Percentiles rank a stretch among this genome's conserved stretches.
phyloP scores from a whole-genome alignment of 306 rosid species.

The Delonix regia region DNA sequence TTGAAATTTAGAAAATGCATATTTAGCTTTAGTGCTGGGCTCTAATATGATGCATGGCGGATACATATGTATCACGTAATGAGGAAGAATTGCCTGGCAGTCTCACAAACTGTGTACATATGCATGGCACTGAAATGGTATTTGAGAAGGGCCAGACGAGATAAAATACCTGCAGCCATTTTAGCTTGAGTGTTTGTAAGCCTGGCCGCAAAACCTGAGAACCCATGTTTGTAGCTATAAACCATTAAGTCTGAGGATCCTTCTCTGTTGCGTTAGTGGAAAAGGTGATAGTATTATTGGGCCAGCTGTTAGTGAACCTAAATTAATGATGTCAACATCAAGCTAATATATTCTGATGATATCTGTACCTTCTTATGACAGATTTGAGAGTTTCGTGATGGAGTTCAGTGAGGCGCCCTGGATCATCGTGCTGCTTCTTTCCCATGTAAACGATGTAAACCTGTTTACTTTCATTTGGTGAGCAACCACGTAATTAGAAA shows the following conservation, averaged over 20 bases:
- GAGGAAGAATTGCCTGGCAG: background rate
- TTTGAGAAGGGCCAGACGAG: background rate
- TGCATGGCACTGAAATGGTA: background rate
- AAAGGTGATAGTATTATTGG: background rate
- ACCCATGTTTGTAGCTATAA: conserved; percentile 49
- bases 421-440: conserved; percentile 38
- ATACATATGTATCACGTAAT: background rate
- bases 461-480: conserved; percentile 31
- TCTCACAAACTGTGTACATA: background rate
- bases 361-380: conserved; percentile 44
- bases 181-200: conserved; percentile 46
- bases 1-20: background rate
- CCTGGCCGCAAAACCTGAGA: conserved; percentile 50
- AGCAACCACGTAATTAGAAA: background rate
- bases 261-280: conserved; percentile 37
- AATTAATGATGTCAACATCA: background rate
- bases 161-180: conserved; percentile 30
- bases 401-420: conserved; percentile 34
- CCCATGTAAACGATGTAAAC: conserved; percentile 53
- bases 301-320: conserved; percentile 6
- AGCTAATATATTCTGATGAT: background rate
- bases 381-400: conserved; percentile 47
- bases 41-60: background rate
- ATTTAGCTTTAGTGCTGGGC: background rate
- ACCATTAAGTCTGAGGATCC: conserved; percentile 38